Percentiles rank a stretch among this genome's conserved stretches.
These are phyloP conservation scores for Dictyostelium firmibasis DNA, from an alignment of 78 protist genomes.

Conservation along the genomic window DNA sequence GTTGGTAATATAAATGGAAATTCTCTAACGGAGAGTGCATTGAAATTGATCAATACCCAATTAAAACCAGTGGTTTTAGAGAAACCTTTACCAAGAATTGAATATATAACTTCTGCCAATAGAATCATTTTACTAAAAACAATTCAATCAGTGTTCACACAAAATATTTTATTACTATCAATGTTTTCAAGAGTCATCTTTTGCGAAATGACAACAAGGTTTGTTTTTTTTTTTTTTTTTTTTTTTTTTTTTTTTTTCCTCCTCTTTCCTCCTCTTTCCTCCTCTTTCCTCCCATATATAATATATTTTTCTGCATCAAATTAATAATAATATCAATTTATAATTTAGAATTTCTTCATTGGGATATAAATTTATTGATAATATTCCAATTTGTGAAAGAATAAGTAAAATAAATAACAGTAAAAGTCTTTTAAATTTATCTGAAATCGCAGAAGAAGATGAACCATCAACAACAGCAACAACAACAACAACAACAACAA, in stretches of 20 bases:
- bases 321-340: background rate
- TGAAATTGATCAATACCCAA: constrained; percentile 1
- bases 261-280: too few relatives aligned
- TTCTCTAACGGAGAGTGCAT: constrained; percentile 9
- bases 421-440: background rate
- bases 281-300: too few relatives aligned
- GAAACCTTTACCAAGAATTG: constrained; percentile 47
- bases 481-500: background rate
- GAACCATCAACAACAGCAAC: background rate
- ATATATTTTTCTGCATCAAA: background rate
- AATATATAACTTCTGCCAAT: constrained; percentile 5
- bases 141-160: background rate
- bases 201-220: constrained; percentile 65
- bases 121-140: constrained; percentile 19
- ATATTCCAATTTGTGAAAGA: constrained; percentile 14
- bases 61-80: constrained; percentile 9
- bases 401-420: background rate
- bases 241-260: too few relatives aligned
- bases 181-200: constrained; percentile 33
- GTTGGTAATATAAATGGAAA: background rate
- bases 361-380: constrained; percentile 20
- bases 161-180: background rate
- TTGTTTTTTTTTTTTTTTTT: background rate
- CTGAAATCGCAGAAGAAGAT: background rate
- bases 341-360: constrained; percentile 19